Conservation (phyloP, 2,329 filamentous ascomycete species). For the Albophoma yamanashiensis region DNA sequence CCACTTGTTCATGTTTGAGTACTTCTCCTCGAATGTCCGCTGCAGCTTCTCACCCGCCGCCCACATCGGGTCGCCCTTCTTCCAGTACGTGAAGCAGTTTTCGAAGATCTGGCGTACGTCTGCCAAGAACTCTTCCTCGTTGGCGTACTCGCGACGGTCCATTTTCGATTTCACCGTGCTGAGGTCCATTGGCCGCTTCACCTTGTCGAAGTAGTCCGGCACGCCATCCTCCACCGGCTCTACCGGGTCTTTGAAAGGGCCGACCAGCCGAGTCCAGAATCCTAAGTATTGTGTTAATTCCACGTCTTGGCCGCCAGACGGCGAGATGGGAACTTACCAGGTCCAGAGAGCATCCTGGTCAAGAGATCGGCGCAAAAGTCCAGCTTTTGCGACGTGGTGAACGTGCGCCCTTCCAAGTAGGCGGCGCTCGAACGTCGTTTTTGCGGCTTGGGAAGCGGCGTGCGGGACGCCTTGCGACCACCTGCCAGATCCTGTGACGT, state of each 20-base stretch:
- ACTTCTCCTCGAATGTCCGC: conserved; percentile 49
- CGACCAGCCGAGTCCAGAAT: conserved; percentile 56
- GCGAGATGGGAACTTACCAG: conserved; percentile 28
- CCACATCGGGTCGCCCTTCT: conserved; percentile 42
- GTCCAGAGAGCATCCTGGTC: conserved; percentile 49
- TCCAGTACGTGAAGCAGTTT: conserved; percentile 57
- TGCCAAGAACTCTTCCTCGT: conserved; percentile 40
- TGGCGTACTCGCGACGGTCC: conserved; percentile 39
- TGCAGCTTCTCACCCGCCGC: conserved; percentile 45
- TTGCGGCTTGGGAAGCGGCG: conserved; percentile 21
- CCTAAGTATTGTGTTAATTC: conserved; percentile 24
- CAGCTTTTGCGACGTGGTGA: conserved; percentile 34
- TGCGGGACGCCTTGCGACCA: conserved; percentile 16
- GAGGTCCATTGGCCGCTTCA: conserved; percentile 53
- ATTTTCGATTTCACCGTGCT: conserved; percentile 50
- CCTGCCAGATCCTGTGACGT: conserved; percentile 11
- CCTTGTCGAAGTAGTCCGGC: conserved; percentile 50
- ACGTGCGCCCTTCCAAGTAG: conserved; percentile 18
- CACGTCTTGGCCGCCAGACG: background rate
- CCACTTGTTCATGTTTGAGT: conserved; percentile 47
- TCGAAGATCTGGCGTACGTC: conserved; percentile 53
- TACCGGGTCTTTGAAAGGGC: conserved; percentile 50
- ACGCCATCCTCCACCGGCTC: conserved; percentile 45
- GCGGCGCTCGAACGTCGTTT: conserved; percentile 24
- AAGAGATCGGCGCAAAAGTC: conserved; percentile 49